phyloP scores from a whole-genome alignment of 495 filamentous ascomycete species.

The Tuber magnatum region DNA sequence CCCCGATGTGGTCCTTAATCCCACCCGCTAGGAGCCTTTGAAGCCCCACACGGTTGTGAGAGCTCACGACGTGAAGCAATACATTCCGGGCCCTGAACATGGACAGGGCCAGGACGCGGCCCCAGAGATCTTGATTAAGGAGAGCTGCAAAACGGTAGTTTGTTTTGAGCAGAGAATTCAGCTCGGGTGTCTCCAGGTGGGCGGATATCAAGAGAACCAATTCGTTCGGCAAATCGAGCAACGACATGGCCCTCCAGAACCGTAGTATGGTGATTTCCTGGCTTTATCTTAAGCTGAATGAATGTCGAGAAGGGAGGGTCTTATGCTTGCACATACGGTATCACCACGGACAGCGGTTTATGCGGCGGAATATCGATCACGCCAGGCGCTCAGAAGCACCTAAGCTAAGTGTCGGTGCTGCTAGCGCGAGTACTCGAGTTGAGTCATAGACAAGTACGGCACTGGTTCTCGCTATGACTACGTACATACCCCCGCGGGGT shows the following conservation, averaged over 20 bases:
- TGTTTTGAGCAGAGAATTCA: not conserved
- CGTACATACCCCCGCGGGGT: not conserved
- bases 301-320: not conserved
- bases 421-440: not conserved
- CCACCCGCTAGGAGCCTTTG: not conserved
- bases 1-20: not conserved
- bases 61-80: not conserved
- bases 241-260: not conserved
- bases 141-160: not conserved
- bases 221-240: conserved; percentile 2
- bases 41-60: not conserved
- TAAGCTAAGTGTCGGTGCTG: not conserved
- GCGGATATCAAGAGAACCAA: not conserved
- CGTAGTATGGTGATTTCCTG: not conserved
- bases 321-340: not conserved
- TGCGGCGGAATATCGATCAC: not conserved
- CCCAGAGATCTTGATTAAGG: not conserved
- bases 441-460: not conserved
- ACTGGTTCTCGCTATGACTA: too few species aligned
- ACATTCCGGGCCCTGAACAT: not conserved
- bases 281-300: not conserved
- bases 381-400: not conserved
- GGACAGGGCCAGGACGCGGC: not conserved
- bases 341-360: not conserved
- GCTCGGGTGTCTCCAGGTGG: not conserved